A percentile compares a stretch with the other conserved stretches of the same genome.
Evolutionary conservation across 1,139 yeast genomes (phyloP).

Genomic region (Lodderomyces jiufengensis): DNA sequence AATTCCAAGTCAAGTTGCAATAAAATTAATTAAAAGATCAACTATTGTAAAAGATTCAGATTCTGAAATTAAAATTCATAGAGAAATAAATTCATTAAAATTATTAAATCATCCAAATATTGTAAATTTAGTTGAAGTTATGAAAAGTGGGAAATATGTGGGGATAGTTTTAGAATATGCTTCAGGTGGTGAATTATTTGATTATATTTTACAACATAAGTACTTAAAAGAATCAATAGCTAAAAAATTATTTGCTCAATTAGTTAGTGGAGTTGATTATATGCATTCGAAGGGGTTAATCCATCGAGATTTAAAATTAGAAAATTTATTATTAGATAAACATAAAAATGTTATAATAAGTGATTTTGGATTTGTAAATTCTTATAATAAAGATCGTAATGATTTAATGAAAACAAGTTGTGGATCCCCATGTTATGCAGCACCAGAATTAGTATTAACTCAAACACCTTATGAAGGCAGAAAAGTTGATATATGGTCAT

Average conservation of each 20-base stretch:
- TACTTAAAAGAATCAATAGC: constrained; percentile 84
- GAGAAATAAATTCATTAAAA: constrained; percentile 90
- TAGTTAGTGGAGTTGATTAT: constrained; percentile 90
- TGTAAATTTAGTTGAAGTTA: constrained; percentile 84
- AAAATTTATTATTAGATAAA: constrained; percentile 69
- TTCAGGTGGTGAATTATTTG: constrained; percentile 95
- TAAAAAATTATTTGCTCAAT: constrained; percentile 84
- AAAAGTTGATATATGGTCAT: constrained; percentile 94
- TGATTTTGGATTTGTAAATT: constrained; percentile 90
- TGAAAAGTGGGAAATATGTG: constrained; percentile 90
- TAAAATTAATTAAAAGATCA: constrained; percentile 84
- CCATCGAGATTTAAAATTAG: constrained; percentile 75
- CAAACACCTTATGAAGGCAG: constrained; percentile 89
- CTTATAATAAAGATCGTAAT: constrained; percentile 59
- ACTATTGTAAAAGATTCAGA: constrained; percentile 80
- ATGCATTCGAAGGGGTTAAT: constrained; percentile 81
- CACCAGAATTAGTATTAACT: constrained; percentile 91
- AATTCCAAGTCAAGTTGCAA: constrained; percentile 84
- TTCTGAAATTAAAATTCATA: constrained; percentile 81
- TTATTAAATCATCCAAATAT: constrained; percentile 89
- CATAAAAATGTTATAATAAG: constrained; percentile 77
- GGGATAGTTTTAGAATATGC: constrained; percentile 97
- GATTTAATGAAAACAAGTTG: constrained; percentile 94
- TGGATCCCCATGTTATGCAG: constrained; percentile 98
- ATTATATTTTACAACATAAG: constrained; percentile 83